Evolutionary conservation across 176 grass and related monocot genomes (phyloP).

Genomic region (Oryza glumipatula): DNA sequence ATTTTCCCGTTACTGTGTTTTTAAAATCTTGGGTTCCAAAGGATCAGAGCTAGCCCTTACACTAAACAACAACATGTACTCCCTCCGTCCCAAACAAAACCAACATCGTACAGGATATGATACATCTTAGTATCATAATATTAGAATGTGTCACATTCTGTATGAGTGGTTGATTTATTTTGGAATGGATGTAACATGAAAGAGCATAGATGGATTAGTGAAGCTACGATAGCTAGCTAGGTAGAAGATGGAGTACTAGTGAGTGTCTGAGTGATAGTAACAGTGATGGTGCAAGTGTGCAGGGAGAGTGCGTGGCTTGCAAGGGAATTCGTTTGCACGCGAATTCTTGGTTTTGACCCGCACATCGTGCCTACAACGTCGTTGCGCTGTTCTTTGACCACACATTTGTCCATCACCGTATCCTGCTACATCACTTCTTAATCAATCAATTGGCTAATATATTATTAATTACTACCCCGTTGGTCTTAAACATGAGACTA

Average conservation of each 20-base stretch:
- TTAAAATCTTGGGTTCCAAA: too few species aligned
- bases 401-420: background rate
- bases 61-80: too few species aligned
- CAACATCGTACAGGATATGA: too few species aligned
- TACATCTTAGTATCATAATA: too few species aligned
- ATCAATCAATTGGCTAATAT: too few species aligned
- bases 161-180: too few species aligned
- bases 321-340: constrained; percentile 53
- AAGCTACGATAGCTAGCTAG: background rate
- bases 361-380: constrained; percentile 45
- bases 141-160: too few species aligned
- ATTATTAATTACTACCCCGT: background rate
- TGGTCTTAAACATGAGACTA: background rate
- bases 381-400: constrained; percentile 44
- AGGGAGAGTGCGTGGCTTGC: constrained; percentile 42
- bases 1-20: too few species aligned
- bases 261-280: background rate
- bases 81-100: too few species aligned
- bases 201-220: background rate
- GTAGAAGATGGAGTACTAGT: background rate
- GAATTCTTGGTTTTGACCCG: constrained; percentile 65
- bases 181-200: too few species aligned
- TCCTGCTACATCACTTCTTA: background rate
- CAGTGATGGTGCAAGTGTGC: background rate
- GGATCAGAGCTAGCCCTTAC: too few species aligned